Percentiles rank a stretch among this genome's conserved stretches.
Conservation (phyloP, 1,284 basidiomycete genomes). For the Anthracocystis walkeri region DNA sequence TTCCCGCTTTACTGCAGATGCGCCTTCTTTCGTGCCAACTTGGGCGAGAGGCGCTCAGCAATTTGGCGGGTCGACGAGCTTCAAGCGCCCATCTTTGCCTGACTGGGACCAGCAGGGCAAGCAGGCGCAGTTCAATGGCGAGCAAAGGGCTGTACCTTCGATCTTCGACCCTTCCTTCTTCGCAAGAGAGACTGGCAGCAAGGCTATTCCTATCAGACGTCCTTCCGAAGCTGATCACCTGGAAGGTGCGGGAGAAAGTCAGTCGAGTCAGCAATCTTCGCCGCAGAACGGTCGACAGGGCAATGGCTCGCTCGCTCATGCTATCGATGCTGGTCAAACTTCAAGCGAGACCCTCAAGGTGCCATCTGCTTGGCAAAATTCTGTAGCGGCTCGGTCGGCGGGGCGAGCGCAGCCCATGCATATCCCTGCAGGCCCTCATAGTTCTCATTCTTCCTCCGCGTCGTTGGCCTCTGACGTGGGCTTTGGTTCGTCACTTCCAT, state of each 20-base stretch:
- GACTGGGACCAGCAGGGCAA: slow-evolving; percentile 32
- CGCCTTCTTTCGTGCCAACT: slow-evolving; percentile 55
- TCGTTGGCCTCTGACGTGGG: slow-evolving; percentile 22
- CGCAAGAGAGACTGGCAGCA: slow-evolving; percentile 29
- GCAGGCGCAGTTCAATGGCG: neutral
- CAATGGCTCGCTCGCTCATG: neutral
- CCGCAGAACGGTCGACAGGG: neutral
- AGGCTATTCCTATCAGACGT: slow-evolving; percentile 55
- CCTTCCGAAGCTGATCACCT: slow-evolving; percentile 33
- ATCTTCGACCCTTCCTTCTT: slow-evolving; percentile 41
- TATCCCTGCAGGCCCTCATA: slow-evolving; percentile 25
- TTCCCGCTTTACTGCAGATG: slow-evolving; percentile 46
- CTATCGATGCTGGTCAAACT: slow-evolving; percentile 10
- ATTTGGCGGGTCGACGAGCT: slow-evolving; percentile 21
- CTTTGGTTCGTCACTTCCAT: slow-evolving; percentile 13
- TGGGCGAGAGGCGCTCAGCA: slow-evolving; percentile 28
- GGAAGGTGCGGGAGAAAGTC: neutral
- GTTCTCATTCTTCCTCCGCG: slow-evolving; percentile 21
- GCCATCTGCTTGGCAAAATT: neutral
- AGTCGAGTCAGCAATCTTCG: slow-evolving; percentile 1
- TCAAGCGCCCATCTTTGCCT: slow-evolving; percentile 49
- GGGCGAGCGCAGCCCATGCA: slow-evolving; percentile 25
- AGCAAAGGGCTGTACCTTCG: slow-evolving; percentile 9
- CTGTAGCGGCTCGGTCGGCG: slow-evolving; percentile 8
- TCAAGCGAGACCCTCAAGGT: slow-evolving; percentile 19